Conservation (phyloP, 208 protist species). For the Crithidia mellificae region DNA sequence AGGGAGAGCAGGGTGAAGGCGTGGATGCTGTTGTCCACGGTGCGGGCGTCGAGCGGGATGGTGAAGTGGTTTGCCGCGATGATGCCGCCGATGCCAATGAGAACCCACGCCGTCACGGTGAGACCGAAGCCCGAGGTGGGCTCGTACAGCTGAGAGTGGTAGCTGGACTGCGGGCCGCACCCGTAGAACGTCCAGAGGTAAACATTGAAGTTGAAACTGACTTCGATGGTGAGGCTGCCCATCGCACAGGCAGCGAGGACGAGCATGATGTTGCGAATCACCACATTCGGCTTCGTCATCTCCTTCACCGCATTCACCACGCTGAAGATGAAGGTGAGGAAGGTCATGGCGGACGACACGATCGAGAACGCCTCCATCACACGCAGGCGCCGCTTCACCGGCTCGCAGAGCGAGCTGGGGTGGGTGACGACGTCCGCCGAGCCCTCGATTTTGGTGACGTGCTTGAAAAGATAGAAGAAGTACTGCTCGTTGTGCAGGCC, state of each 20-base stretch:
- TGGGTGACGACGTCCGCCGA: slow-evolving; percentile 26
- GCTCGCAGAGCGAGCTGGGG: slow-evolving; percentile 38
- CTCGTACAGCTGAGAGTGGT: slow-evolving; percentile 75
- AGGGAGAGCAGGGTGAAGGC: slow-evolving; percentile 53
- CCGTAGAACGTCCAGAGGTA: slow-evolving; percentile 64
- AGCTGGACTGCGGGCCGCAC: slow-evolving; percentile 54
- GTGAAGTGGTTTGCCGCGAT: slow-evolving; percentile 48
- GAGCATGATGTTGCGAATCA: slow-evolving; percentile 30
- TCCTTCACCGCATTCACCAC: slow-evolving; percentile 35
- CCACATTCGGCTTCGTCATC: slow-evolving; percentile 21
- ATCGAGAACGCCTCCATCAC: slow-evolving; percentile 62
- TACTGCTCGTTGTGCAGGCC: slow-evolving; percentile 31
- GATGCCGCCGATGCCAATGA: slow-evolving; percentile 48
- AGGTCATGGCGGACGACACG: slow-evolving; percentile 30
- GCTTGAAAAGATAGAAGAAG: slow-evolving; percentile 64
- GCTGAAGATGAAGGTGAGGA: slow-evolving; percentile 43
- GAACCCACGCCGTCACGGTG: slow-evolving; percentile 64
- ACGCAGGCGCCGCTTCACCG: slow-evolving; percentile 41
- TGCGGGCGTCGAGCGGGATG: slow-evolving; percentile 58
- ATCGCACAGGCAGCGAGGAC: slow-evolving; percentile 42
- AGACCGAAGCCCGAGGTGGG: slow-evolving; percentile 63
- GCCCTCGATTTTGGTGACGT: slow-evolving; percentile 33
- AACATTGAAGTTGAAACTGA: slow-evolving; percentile 71
- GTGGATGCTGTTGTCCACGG: slow-evolving; percentile 45
- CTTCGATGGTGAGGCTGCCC: slow-evolving; percentile 46